Evolutionary conservation across 2,329 filamentous ascomycete species (phyloP).

Genomic region (Lachnellula arida): DNA sequence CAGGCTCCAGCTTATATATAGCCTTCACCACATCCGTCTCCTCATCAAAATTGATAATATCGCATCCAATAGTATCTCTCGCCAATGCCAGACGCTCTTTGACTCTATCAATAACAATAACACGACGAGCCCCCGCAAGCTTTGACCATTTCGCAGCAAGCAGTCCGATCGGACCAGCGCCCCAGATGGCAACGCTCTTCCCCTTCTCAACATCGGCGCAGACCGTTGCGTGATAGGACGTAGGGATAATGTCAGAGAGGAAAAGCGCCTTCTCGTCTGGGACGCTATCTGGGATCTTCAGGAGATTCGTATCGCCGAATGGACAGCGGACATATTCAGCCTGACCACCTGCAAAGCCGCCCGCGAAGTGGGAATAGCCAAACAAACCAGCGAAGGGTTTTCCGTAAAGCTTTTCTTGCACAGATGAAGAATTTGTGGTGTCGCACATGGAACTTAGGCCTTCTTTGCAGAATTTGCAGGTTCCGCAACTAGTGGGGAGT

Average conservation of each 20-base stretch:
- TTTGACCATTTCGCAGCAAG: constrained; percentile 53
- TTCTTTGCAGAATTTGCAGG: constrained; percentile 49
- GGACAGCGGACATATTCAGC: constrained; percentile 64
- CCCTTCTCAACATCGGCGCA: constrained; percentile 60
- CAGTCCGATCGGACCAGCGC: constrained; percentile 61
- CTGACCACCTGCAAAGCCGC: constrained; percentile 63
- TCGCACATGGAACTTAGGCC: constrained; percentile 54
- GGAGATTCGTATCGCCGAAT: constrained; percentile 58
- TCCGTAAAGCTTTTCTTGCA: constrained; percentile 56
- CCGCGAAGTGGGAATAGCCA: constrained; percentile 56
- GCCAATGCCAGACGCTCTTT: constrained; percentile 51
- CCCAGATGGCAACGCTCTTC: constrained; percentile 61
- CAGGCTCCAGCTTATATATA: constrained; percentile 54
- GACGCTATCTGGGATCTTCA: constrained; percentile 59
- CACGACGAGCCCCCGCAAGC: constrained; percentile 53
- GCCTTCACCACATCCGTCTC: constrained; percentile 49
- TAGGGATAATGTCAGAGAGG: constrained; percentile 58
- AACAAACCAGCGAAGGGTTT: constrained; percentile 47
- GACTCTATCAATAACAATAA: constrained; percentile 59
- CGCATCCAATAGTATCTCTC: constrained; percentile 50
- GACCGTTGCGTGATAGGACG: constrained; percentile 59
- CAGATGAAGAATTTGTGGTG: constrained; percentile 53
- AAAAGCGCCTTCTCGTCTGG: constrained; percentile 64
- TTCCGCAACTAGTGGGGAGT: constrained; percentile 34
- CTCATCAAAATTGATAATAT: constrained; percentile 52